Conservation (phyloP, 805 yeast genomes). For the Wickerhamiella vanderwaltii region DNA sequence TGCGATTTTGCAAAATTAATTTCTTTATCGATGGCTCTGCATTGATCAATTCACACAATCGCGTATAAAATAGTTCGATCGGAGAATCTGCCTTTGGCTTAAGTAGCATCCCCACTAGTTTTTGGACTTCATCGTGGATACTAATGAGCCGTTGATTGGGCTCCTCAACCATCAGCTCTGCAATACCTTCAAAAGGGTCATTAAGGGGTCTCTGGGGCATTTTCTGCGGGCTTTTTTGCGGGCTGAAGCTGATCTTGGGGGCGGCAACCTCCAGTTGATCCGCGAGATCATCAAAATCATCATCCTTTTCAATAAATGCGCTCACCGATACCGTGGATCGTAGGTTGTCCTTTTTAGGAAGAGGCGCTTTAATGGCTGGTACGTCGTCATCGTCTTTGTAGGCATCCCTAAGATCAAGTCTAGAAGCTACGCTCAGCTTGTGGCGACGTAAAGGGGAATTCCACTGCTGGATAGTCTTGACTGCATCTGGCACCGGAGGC, state of each 20-base stretch:
- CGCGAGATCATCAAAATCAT: slow-evolving; percentile 29
- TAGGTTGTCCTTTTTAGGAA: background rate
- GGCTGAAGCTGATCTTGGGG: background rate
- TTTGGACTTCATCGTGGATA: slow-evolving; percentile 19
- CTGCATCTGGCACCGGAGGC: slow-evolving; percentile 20
- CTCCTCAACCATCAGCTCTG: slow-evolving; percentile 28
- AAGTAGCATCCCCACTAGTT: slow-evolving; percentile 11
- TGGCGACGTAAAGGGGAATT: slow-evolving; percentile 19
- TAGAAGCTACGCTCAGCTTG: slow-evolving; percentile 19
- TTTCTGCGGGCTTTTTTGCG: background rate
- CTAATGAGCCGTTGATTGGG: slow-evolving; percentile 16
- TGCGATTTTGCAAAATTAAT: slow-evolving; percentile 13
- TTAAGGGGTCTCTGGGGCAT: slow-evolving; percentile 10
- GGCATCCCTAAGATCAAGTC: slow-evolving; percentile 15
- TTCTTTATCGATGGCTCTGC: slow-evolving; percentile 18
- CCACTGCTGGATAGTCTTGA: slow-evolving; percentile 24
- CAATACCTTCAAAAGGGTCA: slow-evolving; percentile 33
- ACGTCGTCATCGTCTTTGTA: slow-evolving; percentile 4
- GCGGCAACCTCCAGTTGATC: slow-evolving; percentile 28
- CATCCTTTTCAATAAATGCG: slow-evolving; percentile 34
- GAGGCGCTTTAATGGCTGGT: background rate
- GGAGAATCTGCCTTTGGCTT: slow-evolving; percentile 10
- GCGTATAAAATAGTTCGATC: slow-evolving; percentile 12
- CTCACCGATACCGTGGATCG: slow-evolving; percentile 16
- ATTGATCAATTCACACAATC: slow-evolving; percentile 18